phyloP scores from a whole-genome alignment of 164 flowering plant species.

The Dillenia suffruticosa region DNA sequence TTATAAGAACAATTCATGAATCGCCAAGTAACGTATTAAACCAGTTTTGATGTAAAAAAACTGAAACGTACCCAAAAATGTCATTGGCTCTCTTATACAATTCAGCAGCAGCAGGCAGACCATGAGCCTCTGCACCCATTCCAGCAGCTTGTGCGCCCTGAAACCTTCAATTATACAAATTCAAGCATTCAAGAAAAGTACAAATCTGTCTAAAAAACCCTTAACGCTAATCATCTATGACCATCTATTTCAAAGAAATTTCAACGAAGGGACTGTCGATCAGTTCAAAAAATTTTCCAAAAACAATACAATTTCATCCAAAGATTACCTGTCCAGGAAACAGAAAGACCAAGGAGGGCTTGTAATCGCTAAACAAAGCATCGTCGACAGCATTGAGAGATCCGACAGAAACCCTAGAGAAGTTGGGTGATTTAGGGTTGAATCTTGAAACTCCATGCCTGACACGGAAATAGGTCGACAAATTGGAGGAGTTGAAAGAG shows the following conservation, averaged over 20 bases:
- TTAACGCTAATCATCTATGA: too few species aligned
- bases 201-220: too few species aligned
- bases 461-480: constrained; percentile 15
- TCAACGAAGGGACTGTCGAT: neutral
- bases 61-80: constrained; percentile 62
- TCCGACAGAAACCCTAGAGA: constrained; percentile 69
- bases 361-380: constrained; percentile 71
- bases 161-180: constrained; percentile 1
- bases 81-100: constrained; percentile 88
- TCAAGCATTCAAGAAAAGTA: neutral
- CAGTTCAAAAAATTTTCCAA: neutral
- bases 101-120: constrained; percentile 83
- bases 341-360: constrained; percentile 70
- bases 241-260: too few species aligned
- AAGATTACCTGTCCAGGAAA: constrained; percentile 91
- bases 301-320: neutral
- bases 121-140: constrained; percentile 87
- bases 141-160: constrained; percentile 99
- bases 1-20: neutral
- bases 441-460: constrained; percentile 22
- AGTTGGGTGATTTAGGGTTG: constrained; percentile 14
- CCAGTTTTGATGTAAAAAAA: neutral
- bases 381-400: constrained; percentile 53
- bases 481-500: constrained; percentile 12
- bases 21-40: neutral